Conservation (phyloP, 164 flowering plant genomes). For the Paratinospora sagittata region DNA sequence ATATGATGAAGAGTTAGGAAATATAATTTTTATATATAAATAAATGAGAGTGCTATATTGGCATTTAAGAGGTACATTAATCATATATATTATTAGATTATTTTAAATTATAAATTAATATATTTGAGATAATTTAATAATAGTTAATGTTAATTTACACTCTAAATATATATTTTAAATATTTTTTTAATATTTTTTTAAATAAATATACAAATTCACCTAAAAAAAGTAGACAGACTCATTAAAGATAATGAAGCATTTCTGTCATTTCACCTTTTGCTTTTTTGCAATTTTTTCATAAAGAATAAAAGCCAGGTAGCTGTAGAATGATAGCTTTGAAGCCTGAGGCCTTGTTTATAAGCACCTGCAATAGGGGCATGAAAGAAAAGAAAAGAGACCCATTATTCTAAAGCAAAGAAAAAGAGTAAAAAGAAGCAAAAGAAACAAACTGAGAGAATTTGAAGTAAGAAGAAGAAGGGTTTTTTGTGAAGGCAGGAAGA, state of each 20-base stretch:
- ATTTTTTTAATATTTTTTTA: no score
- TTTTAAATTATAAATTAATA: no score
- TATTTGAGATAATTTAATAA: no score
- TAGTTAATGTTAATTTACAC: no score
- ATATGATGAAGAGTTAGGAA: no score
- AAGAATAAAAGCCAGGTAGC: constrained; percentile 23
- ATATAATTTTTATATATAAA: no score
- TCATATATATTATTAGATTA: no score
- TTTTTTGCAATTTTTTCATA: constrained; percentile 12
- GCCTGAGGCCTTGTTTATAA: constrained; percentile 23
- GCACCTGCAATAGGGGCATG: constrained; percentile 20
- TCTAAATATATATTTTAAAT: no score
- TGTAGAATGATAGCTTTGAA: constrained; percentile 21
- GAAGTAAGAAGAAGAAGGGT: constrained; percentile 6
- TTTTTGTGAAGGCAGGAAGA: constrained; percentile 3
- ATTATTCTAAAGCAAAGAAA: constrained; percentile 22
- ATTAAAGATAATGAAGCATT: constrained; percentile 18
- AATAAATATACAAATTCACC: no score
- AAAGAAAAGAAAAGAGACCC: constrained; percentile 19
- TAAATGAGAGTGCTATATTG: no score
- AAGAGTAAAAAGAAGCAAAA: constrained; percentile 10
- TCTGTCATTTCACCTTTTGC: constrained; percentile 25
- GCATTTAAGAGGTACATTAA: no score
- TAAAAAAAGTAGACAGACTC: constrained; percentile 10
- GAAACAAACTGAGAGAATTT: constrained; percentile 2